A percentile compares a stretch with the other conserved stretches of the same genome.
phyloP scores from a whole-genome alignment of 202 grass and related monocot genomes.

The Panicum virgatum region DNA sequence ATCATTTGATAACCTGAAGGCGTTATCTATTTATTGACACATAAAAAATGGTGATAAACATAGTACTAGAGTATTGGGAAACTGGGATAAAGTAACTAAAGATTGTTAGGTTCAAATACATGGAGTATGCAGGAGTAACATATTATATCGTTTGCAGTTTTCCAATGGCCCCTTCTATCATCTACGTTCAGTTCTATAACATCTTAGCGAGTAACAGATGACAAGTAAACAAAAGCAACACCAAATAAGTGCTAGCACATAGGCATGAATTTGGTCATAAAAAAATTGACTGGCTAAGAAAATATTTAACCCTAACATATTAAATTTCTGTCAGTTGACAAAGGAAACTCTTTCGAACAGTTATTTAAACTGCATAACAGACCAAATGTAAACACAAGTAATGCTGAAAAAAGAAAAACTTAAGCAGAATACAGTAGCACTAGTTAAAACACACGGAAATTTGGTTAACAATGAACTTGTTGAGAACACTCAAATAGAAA shows the following conservation, averaged over 20 bases:
- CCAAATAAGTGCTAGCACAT: neutral
- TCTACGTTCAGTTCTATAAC: neutral
- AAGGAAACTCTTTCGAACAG: neutral
- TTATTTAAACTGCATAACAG: conserved; percentile 7
- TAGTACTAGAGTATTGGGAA: neutral
- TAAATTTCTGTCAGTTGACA: neutral
- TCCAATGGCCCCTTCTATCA: neutral
- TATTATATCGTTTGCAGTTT: neutral
- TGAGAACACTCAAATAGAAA: conserved; percentile 8
- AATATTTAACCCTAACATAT: neutral
- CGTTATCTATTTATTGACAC: neutral
- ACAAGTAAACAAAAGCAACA: conserved; percentile 4
- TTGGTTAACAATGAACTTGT: neutral
- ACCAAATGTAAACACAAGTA: conserved; percentile 2
- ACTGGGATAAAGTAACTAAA: neutral
- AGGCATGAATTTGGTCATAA: neutral
- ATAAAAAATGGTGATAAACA: neutral
- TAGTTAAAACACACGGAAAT: neutral
- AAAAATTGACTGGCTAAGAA: neutral
- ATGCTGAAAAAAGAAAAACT: neutral
- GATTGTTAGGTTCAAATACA: neutral
- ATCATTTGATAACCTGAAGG: neutral
- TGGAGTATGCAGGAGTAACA: neutral
- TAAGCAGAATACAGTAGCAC: neutral
- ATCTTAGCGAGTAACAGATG: neutral